Evolutionary conservation across 768 basidiomycete species (phyloP).

Genomic region (Rhodotorula toruloides): DNA sequence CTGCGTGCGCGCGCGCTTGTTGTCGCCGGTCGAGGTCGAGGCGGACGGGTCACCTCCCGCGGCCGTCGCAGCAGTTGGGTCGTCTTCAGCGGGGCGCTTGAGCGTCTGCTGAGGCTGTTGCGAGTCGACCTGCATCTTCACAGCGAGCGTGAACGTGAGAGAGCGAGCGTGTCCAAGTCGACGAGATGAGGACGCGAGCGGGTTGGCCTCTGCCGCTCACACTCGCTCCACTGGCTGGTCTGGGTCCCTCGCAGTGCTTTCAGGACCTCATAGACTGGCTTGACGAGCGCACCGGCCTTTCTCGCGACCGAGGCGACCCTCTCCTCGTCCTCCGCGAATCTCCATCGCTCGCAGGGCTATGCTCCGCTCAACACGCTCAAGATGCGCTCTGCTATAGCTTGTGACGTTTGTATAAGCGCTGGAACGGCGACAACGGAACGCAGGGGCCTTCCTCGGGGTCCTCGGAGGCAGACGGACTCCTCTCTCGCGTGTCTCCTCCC

Average conservation of each 20-base stretch:
- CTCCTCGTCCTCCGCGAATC: not conserved
- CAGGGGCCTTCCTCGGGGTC: too few relatives aligned
- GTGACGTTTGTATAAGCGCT: too few relatives aligned
- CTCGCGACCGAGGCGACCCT: too few relatives aligned
- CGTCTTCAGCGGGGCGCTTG: not conserved
- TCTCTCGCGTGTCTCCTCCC: too few relatives aligned
- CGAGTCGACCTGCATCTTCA: not conserved
- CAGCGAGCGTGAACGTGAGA: not conserved
- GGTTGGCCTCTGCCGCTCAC: too few relatives aligned
- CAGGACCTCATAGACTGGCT: too few relatives aligned
- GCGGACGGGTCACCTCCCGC: not conserved
- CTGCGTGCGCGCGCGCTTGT: conserved; percentile 17
- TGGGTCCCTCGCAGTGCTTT: too few relatives aligned
- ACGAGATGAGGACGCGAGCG: too few relatives aligned
- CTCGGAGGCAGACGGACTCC: too few relatives aligned
- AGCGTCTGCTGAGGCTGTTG: not conserved
- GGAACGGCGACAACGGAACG: too few relatives aligned
- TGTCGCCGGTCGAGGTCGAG: conserved; percentile 2
- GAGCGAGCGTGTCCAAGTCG: not conserved
- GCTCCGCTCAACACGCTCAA: too few relatives aligned
- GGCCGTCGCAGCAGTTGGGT: not conserved
- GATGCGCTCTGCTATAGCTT: too few relatives aligned
- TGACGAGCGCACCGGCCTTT: not conserved
- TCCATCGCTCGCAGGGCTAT: not conserved
- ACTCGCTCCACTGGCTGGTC: not conserved